Percentiles rank a stretch among this genome's conserved stretches.
Conservation (phyloP, 768 basidiomycete species). For the Lepiota brunneoincarnata region DNA sequence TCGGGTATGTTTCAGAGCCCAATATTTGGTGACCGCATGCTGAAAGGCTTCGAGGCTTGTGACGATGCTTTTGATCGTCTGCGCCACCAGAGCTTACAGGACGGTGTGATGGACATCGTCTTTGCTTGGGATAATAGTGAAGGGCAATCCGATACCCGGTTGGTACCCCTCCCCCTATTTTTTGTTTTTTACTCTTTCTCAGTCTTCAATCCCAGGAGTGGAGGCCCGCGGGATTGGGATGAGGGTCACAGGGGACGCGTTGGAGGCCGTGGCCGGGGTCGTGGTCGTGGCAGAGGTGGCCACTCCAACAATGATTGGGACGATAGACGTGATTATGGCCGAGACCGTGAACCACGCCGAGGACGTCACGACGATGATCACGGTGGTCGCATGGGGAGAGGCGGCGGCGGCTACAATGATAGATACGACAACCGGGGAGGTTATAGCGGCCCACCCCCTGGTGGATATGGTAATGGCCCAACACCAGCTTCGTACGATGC, state of each 20-base stretch:
- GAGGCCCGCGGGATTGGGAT: constrained; percentile 49
- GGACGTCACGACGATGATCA: constrained; percentile 40
- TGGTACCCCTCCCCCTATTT: background rate
- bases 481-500: constrained; percentile 21
- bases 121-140: constrained; percentile 78
- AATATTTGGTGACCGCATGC: background rate
- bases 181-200: background rate
- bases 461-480: constrained; percentile 24
- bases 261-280: constrained; percentile 38
- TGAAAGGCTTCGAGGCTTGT: constrained; percentile 50
- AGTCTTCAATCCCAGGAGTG: constrained; percentile 21
- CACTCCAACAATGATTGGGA: constrained; percentile 19
- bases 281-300: constrained; percentile 39
- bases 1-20: constrained; percentile 47
- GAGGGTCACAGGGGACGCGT: constrained; percentile 35
- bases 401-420: constrained; percentile 34
- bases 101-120: constrained; percentile 85
- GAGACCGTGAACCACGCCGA: constrained; percentile 43
- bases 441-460: constrained; percentile 27
- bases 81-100: constrained; percentile 74
- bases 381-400: constrained; percentile 25
- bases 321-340: constrained; percentile 45
- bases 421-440: constrained; percentile 42
- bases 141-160: constrained; percentile 30
- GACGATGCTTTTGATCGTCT: constrained; percentile 79